Conservation (phyloP, 2,329 filamentous ascomycete genomes). For the Cladosporium sp. region DNA sequence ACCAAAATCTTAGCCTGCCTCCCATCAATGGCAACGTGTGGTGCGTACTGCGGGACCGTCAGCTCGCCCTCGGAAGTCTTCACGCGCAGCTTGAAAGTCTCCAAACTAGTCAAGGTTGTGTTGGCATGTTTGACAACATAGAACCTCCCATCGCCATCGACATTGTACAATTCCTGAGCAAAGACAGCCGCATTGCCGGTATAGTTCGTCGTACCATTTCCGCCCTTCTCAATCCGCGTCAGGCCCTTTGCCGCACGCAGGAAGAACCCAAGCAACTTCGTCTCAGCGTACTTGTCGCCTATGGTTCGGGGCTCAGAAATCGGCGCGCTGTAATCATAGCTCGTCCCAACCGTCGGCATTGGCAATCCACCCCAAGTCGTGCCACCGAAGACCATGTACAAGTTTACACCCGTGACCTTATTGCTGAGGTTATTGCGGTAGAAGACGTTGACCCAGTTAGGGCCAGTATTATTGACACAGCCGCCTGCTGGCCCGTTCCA, state of each 20-base stretch:
- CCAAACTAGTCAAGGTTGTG: conserved; percentile 47
- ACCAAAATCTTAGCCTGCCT: conserved; percentile 59
- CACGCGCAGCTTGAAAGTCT: conserved; percentile 52
- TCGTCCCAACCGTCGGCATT: conserved; percentile 54
- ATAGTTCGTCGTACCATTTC: conserved; percentile 45
- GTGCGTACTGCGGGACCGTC: conserved; percentile 49
- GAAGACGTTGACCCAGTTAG: conserved; percentile 59
- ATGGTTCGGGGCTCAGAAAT: conserved; percentile 56
- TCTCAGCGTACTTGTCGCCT: conserved; percentile 58
- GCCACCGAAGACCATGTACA: conserved; percentile 63
- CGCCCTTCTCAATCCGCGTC: conserved; percentile 48
- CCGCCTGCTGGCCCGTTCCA: conserved; percentile 58
- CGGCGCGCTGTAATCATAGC: conserved; percentile 60
- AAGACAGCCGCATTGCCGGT: conserved; percentile 49
- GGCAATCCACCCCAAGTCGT: conserved; percentile 60
- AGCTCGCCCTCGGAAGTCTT: conserved; percentile 53
- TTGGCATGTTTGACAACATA: conserved; percentile 55
- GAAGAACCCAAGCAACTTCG: conserved; percentile 57
- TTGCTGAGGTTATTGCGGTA: conserved; percentile 60
- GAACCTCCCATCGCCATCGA: conserved; percentile 53
- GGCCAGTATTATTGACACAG: conserved; percentile 50
- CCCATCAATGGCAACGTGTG: conserved; percentile 51
- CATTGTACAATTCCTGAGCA: conserved; percentile 54
- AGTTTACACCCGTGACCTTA: conserved; percentile 53
- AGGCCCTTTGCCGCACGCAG: conserved; percentile 55